Evolutionary conservation across 148 eudicot species (phyloP).

Genomic region (Spergularia marina): DNA sequence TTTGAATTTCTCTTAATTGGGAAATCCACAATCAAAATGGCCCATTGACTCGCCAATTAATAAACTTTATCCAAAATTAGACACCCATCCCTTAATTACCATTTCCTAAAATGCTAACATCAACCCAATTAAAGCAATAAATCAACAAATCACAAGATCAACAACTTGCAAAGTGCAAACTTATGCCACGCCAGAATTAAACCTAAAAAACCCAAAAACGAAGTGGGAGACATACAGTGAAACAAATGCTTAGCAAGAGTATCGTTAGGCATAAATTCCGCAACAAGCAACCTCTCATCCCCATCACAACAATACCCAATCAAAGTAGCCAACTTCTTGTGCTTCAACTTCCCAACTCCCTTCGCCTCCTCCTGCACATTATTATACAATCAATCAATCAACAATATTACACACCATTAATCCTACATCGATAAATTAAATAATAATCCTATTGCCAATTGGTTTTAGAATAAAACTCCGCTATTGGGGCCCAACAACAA

Average conservation of each 20-base stretch:
- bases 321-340: conserved; percentile 81
- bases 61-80: background rate
- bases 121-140: background rate
- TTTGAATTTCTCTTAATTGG: background rate
- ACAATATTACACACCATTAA: background rate
- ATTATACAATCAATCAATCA: conserved; percentile 22
- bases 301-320: conserved; percentile 97
- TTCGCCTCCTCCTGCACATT: conserved; percentile 76
- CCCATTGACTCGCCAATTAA: background rate
- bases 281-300: conserved; percentile 96
- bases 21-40: conserved; percentile 13
- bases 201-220: background rate
- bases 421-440: too few species aligned
- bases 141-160: conserved; percentile 7
- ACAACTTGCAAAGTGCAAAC: background rate
- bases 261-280: conserved; percentile 92
- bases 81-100: background rate
- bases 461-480: too few species aligned
- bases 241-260: conserved; percentile 94
- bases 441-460: too few species aligned
- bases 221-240: conserved; percentile 58
- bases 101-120: background rate
- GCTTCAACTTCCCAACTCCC: conserved; percentile 90
- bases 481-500: too few species aligned
- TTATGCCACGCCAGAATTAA: background rate